Conservation (phyloP, 441 rosid genomes). For the Cnidoscolus chayamansa region DNA sequence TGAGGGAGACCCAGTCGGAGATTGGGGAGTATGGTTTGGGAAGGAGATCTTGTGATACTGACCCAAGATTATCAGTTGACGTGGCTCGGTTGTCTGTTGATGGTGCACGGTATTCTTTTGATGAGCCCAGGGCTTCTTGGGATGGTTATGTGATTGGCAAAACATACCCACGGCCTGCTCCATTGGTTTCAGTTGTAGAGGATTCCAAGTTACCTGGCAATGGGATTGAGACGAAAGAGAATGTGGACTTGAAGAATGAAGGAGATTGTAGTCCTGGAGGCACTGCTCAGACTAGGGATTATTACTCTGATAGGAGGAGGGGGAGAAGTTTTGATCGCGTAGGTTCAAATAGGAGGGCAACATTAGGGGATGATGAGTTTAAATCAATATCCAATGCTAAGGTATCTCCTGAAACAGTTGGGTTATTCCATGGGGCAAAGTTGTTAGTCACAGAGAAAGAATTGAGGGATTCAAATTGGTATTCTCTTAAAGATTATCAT, state of each 20-base stretch:
- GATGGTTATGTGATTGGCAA: constrained; percentile 81
- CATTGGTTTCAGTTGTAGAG: constrained; percentile 62
- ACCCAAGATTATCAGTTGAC: constrained; percentile 86
- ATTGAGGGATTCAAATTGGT: constrained; percentile 66
- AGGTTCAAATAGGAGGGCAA: constrained; percentile 55
- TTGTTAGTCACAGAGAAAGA: constrained; percentile 68
- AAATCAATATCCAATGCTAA: constrained; percentile 60
- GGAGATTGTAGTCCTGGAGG: constrained; percentile 77
- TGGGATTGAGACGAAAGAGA: constrained; percentile 50
- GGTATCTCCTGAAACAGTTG: constrained; percentile 72
- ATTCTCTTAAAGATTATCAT: constrained; percentile 46
- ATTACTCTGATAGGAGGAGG: constrained; percentile 70
- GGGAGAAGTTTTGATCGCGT: constrained; percentile 75
- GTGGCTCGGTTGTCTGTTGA: constrained; percentile 71
- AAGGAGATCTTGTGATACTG: constrained; percentile 92
- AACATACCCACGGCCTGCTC: constrained; percentile 47
- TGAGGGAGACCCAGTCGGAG: constrained; percentile 94
- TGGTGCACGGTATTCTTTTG: constrained; percentile 72
- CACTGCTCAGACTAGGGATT: constrained; percentile 78
- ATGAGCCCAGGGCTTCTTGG: constrained; percentile 96
- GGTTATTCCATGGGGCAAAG: constrained; percentile 73
- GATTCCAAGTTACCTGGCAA: constrained; percentile 61
- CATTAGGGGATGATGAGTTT: constrained; percentile 76
- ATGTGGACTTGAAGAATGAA: constrained; percentile 21
- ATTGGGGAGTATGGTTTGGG: constrained; percentile 88